Conservation (phyloP, 2,329 filamentous ascomycete genomes). For the Thielaviopsis cerberus region DNA sequence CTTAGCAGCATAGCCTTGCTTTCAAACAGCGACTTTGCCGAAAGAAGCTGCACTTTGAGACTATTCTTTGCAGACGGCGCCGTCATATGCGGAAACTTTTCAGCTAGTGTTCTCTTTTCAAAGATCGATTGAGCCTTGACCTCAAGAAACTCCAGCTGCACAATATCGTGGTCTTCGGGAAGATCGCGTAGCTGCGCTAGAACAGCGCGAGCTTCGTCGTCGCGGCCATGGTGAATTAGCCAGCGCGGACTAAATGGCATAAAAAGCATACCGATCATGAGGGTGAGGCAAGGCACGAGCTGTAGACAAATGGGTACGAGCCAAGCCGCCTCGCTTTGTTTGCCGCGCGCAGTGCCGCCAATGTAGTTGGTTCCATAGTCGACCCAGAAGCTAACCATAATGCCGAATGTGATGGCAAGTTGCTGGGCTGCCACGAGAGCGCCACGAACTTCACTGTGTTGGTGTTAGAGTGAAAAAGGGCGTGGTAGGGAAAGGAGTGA, state of each 20-base stretch:
- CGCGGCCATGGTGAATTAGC: constrained; percentile 51
- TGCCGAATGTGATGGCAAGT: constrained; percentile 33
- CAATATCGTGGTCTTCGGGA: constrained; percentile 42
- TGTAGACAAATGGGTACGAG: constrained; percentile 55
- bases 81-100: constrained; percentile 47
- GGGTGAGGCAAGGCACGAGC: constrained; percentile 44
- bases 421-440: constrained; percentile 30
- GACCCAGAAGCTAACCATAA: constrained; percentile 46
- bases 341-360: constrained; percentile 28
- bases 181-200: constrained; percentile 47
- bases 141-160: constrained; percentile 63
- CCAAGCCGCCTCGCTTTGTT: constrained; percentile 53
- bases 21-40: constrained; percentile 45
- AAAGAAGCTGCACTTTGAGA: constrained; percentile 52
- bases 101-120: constrained; percentile 50
- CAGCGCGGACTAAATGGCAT: constrained; percentile 62
- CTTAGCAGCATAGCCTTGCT: constrained; percentile 47
- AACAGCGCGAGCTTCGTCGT: constrained; percentile 45
- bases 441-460: constrained; percentile 20
- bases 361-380: constrained; percentile 36
- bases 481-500: neutral
- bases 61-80: constrained; percentile 42
- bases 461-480: neutral
- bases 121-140: constrained; percentile 65
- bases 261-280: constrained; percentile 54